Percentiles rank a stretch among this genome's conserved stretches.
phyloP scores from a whole-genome alignment of 495 filamentous ascomycete genomes.

The Aspergillus biplanus region DNA sequence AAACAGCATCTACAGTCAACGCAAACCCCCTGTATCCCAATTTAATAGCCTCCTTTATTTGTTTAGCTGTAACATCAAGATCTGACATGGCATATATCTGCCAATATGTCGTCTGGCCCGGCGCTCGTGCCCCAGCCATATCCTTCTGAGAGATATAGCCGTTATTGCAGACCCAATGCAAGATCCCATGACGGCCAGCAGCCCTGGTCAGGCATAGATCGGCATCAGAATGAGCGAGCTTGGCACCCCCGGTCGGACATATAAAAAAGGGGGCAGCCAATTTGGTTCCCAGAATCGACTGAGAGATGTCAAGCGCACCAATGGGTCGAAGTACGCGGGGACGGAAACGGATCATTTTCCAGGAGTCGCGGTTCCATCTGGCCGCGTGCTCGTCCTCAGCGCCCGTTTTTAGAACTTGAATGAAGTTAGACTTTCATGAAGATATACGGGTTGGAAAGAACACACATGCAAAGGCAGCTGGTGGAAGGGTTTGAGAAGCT shows the following conservation, averaged over 20 bases:
- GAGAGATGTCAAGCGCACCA: conserved; percentile 67
- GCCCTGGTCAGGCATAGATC: conserved; percentile 75
- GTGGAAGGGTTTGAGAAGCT: background rate
- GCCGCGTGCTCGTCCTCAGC: conserved; percentile 89
- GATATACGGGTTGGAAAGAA: background rate
- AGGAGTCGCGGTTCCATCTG: conserved; percentile 78
- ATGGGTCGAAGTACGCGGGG: conserved; percentile 76
- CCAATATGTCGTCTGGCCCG: conserved; percentile 75
- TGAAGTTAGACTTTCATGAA: background rate
- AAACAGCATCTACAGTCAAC: conserved; percentile 69
- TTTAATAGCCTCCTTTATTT: conserved; percentile 75
- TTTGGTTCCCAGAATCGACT: conserved; percentile 75
- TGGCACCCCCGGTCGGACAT: conserved; percentile 77
- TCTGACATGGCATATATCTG: conserved; percentile 91
- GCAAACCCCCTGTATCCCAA: conserved; percentile 77
- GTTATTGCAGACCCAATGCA: conserved; percentile 24
- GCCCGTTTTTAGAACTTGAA: conserved; percentile 44
- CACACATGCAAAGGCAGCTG: background rate
- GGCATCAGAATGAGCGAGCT: conserved; percentile 78
- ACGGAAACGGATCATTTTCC: conserved; percentile 79
- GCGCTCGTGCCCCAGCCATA: conserved; percentile 74
- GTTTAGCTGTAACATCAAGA: conserved; percentile 72
- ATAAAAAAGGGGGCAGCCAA: conserved; percentile 76
- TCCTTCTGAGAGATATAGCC: conserved; percentile 29
- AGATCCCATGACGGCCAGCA: conserved; percentile 63